Evolutionary conservation across 2,329 filamentous ascomycete genomes (phyloP), one percentile per base, ranked within the genome.

Genomic region (Chaetothyriales sp.): DNA sequence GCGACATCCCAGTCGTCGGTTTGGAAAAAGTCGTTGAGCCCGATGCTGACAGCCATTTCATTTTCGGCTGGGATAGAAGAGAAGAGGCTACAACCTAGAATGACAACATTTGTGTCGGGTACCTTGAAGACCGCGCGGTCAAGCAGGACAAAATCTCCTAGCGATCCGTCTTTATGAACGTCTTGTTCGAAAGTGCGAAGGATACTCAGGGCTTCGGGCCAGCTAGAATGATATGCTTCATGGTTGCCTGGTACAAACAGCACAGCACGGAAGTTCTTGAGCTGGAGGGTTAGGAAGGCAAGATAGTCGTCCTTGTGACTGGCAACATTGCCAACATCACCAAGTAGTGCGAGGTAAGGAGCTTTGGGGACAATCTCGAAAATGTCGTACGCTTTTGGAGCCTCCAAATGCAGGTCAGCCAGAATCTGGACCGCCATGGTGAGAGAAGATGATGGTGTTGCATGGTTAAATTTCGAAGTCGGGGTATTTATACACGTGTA

Each of bases 341-440:
- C 77, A 0, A 80, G 66, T 0, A 81, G 67, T 0, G 74, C 76
- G 1, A 81, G 66, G 51, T 73, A 69, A 0, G 73, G 72, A 1
- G 75, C 72, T 47, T 63, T 65, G 1, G 72, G 70, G 0, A 58
- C 47, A 19, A 79, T 72, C 15, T 25, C 25, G 57, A 74, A 80
- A 20, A 65, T 19, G 55, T 76, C 70, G 60, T 80, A 80, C 18
- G 65, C 63, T 44, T 67, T 65, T 0, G 71, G 68, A 7, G 60
- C 58, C 58, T 80, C 76, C 6, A 80, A 66, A 53, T 80, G 77
- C 2, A 80, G 66, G 61, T 80, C 77, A 0, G 76, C 79, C n/a
- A 79, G 51, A 46, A 80, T 70, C 55, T 78, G 66, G 49, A 69
- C 19, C 45, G 47, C 28, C 28, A 32, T 32, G 22, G n/a, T n/a